Base-by-base conservation (phyloP, 148 eudicot species). In the Chenopodium formosanum region DNA sequence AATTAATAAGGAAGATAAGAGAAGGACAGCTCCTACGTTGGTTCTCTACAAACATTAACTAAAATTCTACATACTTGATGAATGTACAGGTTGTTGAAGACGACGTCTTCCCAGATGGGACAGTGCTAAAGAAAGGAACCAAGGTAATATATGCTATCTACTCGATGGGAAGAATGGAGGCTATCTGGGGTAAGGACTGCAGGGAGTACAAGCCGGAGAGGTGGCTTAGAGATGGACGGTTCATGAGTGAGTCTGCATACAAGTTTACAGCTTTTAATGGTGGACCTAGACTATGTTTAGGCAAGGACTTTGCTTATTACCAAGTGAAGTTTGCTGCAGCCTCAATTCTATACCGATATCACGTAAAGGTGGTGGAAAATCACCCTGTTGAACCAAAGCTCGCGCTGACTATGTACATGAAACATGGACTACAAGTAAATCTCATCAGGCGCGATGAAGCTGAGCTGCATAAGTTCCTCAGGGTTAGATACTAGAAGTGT, bases 271-370 rank as follows among this genome's bases (percentile, higher is more conserved):
- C 99, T 0, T 96, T 96, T 76, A 96, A 96, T n/a, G 99, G 97
- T 1, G 99, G 99, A 4, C 98, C 99, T 9, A 88, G 99, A 58
- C 91, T 96, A 74, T 96, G 99, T 84, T 84, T 96, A 75, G 99
- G 99, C 60, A 96, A 89, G 75, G 99, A 96, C 84, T 96, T 96
- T 53, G 99, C 99, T 0, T 96, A 96, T 78, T 96, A 94, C 88
- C 99, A 96, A 65, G 94, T 96, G 99, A 96, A 96, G 83, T 96
- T 89, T 67, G 97, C 74, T 8, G 98, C 99, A 0, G 98, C 98
- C 74, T 91, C 99, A 20, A 91, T 96, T 74, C 78, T 96, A 69
- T 87, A 73, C 78, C 88, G 90, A 11, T 96, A 94, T 83, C 88
- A 80, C 7, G 97, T 94, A 25, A 85, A 81, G 79, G 93, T 96